Conservation (phyloP, 78 protist species). For the Protostelium mycophagum region DNA sequence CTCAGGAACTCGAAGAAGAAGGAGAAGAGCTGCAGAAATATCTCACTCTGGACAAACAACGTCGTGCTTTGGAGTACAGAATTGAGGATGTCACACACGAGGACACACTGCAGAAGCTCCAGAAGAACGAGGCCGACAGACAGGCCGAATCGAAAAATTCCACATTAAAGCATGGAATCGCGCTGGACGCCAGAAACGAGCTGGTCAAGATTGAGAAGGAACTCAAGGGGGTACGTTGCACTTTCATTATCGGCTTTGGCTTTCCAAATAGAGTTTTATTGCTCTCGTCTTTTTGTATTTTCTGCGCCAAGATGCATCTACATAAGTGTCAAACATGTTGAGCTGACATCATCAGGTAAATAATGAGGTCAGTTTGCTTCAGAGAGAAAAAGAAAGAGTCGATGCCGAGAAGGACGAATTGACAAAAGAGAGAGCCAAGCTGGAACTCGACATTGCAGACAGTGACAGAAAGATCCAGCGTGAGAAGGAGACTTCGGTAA, state of each 20-base stretch:
- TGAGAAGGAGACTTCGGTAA: constrained; percentile 6
- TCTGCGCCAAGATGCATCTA: too few species aligned
- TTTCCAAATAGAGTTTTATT: too few species aligned
- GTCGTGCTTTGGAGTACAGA: constrained; percentile 72
- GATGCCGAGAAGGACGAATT: constrained; percentile 24
- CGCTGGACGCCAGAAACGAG: not conserved
- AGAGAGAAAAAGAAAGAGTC: constrained; percentile 3
- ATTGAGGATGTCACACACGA: constrained; percentile 40
- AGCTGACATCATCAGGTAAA: constrained; percentile 8
- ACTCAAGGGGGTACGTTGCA: too few species aligned
- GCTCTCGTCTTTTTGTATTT: too few species aligned
- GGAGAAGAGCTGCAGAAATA: constrained; percentile 63
- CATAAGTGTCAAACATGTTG: too few species aligned
- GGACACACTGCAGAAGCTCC: not conserved
- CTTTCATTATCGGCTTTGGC: too few species aligned
- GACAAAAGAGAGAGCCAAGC: constrained; percentile 23
- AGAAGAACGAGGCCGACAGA: constrained; percentile 10
- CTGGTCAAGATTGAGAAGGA: constrained; percentile 28
- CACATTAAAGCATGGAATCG: not conserved
- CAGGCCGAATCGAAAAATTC: not conserved
- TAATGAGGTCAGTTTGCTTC: constrained; percentile 20
- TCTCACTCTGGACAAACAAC: constrained; percentile 35
- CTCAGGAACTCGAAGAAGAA: constrained; percentile 87
- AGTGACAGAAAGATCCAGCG: not conserved
- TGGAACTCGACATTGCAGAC: constrained; percentile 12